Base-by-base conservation (phyloP, 2,329 filamentous ascomycete species). In the Tothia fuscella region DNA sequence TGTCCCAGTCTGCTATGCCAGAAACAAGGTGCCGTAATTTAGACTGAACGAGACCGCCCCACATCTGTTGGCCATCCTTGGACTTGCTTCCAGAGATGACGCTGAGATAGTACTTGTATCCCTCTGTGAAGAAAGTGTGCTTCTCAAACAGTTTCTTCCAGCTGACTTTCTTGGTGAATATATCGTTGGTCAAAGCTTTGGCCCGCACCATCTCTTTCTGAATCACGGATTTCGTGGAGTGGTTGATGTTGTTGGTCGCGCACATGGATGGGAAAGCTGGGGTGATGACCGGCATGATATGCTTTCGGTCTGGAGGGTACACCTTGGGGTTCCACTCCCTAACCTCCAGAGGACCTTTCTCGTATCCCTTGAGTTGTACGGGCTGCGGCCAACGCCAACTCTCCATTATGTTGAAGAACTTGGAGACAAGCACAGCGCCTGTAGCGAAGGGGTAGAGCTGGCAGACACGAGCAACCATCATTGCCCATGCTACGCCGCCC, bases 191-290 rank as follows among this genome's bases (percentile, higher is more conserved):
- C 42, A 95, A 80, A 39, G 83, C 71, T 39, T 80, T 75, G 4
- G 80, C 91, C 28, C 84, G 77, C 48, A 80, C 71, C 16, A 96
- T 74, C 57, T 98, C 91, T 35, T 79, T 73, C 49, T 86, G 75
- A 54, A 98, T 87, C 38, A 95, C 77, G 5, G 74, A 68, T 66
- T 87, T 85, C 2, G 87, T 93, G 1, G 89, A 96, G 49, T 76
- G 70, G 3, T 83, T 88, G 46, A 98, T 80, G 54, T 94, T 96
- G 66, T 93, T 91, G 0, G 91, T 96, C 2, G 91, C 82, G 59
- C 91, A 96, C 88, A 95, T 96, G 38, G 87, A 93, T 3, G 91
- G 91, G 58, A 95, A 96, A 1, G 91, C 88, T 1, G 91, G 91
- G 2, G 91, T 98, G 55, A 98, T 96, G 60, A 98, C 85, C 21